Base-by-base conservation (phyloP, 23 red algal genomes). In the Gracilaria vermiculophylla region DNA sequence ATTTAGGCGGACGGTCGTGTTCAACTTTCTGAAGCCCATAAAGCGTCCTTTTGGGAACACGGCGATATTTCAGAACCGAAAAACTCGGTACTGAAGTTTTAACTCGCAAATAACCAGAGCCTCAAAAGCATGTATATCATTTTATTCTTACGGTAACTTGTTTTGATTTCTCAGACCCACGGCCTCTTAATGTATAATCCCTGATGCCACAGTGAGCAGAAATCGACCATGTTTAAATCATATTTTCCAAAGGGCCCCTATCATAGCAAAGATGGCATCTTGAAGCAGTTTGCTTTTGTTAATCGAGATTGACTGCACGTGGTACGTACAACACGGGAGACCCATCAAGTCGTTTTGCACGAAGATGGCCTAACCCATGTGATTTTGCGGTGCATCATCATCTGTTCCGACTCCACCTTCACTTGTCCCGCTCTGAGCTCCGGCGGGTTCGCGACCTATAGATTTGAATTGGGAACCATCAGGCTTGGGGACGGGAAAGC, bases 401-500 rank as follows among this genome's bases (percentile, higher is more conserved):
- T 12, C 43, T 47, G 5, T 12, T 5, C 43, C 43, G 12, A 12
- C 43, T 12, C 12, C 43, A 47, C 43, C 40, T 45, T 15, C 67
- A 47, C 39, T 47, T 20, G 7, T 40, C 27, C 67, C 67, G 23
- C 17, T 32, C 17, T 47, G 19, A 42, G 17, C 2, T 9, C 23
- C 62, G 17, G 64, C 5, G 9, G 37, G 40, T 2, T 27, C 58
- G 19, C 77, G 78, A 27, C 24, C 90, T 24, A 93, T 85, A 56
- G 90, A 69, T 40, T 93, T 76, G 47, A 67, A 85, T 52, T 93
- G 69, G 31, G 44, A 53, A 42, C 90, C 90, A 42, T 93, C 80
- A 16, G 64, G 45, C 13, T 61, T 84, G 11, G 90, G 90, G 42
- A 56, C 35, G 5, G 90, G 90, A 66, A 76, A 85, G 45, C 90